Evolutionary conservation across 2,329 filamentous ascomycete species (phyloP).

Genomic region (Sarocladium strictum): DNA sequence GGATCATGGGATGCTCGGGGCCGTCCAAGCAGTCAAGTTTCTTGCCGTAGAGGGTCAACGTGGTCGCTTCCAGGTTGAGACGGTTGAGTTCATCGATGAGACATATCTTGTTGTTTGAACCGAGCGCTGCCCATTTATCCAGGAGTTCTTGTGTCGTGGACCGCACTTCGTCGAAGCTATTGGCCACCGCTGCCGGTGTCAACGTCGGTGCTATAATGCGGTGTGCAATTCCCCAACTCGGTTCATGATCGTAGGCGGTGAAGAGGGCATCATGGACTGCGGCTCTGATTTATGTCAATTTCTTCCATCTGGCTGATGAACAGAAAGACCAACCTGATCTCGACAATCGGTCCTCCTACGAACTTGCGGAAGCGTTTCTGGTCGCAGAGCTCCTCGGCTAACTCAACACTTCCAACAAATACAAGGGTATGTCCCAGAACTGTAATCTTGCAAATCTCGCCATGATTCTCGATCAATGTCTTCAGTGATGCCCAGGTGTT

Average conservation of each 20-base stretch:
- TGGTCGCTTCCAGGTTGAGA: constrained; percentile 45
- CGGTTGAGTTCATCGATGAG: constrained; percentile 45
- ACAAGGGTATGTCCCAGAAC: constrained; percentile 26
- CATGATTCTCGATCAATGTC: constrained; percentile 27
- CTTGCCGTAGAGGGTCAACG: constrained; percentile 45
- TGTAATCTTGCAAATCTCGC: constrained; percentile 33
- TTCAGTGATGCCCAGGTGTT: constrained; percentile 32
- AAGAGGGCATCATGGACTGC: constrained; percentile 47
- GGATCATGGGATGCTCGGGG: constrained; percentile 40
- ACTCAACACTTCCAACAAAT: constrained; percentile 42
- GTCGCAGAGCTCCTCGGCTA: constrained; percentile 45
- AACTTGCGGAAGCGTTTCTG: constrained; percentile 48
- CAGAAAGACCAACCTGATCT: constrained; percentile 19
- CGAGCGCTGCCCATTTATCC: constrained; percentile 39
- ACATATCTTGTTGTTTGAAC: constrained; percentile 30
- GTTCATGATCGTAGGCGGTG: constrained; percentile 42
- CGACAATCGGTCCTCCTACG: constrained; percentile 45
- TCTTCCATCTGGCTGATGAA: not conserved
- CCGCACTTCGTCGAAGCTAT: constrained; percentile 41
- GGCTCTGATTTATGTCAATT: constrained; percentile 29
- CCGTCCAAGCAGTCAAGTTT: constrained; percentile 41
- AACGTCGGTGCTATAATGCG: constrained; percentile 45
- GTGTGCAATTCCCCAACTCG: constrained; percentile 44
- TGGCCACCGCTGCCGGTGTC: constrained; percentile 23
- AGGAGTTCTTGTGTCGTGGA: constrained; percentile 43